These are phyloP conservation scores for Roridomyces roridus DNA, from an alignment of 768 basidiomycete species.

Conservation along the genomic window DNA sequence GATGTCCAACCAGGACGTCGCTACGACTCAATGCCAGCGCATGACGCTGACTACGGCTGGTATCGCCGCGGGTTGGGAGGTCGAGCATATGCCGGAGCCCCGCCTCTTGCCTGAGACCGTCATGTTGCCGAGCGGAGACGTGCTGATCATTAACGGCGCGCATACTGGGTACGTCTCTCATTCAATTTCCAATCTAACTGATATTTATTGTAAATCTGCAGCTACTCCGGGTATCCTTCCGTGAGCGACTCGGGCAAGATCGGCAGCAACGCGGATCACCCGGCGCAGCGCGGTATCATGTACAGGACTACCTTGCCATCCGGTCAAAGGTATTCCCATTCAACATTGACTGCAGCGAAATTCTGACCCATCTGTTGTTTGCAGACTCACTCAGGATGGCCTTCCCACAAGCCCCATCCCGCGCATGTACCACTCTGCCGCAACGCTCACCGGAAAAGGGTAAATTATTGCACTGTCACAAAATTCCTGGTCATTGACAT, in stretches of 20 bases:
- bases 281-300: no score
- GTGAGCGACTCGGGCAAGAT: conserved; percentile 50
- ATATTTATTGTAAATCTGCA: conserved; percentile 52
- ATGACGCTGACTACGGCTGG: conserved; percentile 53
- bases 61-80: conserved; percentile 57
- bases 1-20: conserved; percentile 55
- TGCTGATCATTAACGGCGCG: conserved; percentile 53
- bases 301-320: no score
- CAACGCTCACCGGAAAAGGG: conserved; percentile 58
- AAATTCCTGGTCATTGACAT: conserved; percentile 15
- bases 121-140: conserved; percentile 58
- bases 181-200: conserved; percentile 36
- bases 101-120: conserved; percentile 68
- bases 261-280: background rate
- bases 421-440: conserved; percentile 61
- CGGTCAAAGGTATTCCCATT: no score
- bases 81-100: conserved; percentile 57
- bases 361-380: conserved; percentile 46
- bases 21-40: conserved; percentile 58
- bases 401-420: conserved; percentile 53
- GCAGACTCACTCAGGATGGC: conserved; percentile 51
- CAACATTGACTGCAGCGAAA: no score
- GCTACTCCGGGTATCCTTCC: conserved; percentile 47
- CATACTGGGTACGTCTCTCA: background rate
- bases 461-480: background rate